A percentile compares a stretch with the other conserved stretches of the same genome.
phyloP scores from a whole-genome alignment of 345 rosid species.

The Euphorbia peplus region DNA sequence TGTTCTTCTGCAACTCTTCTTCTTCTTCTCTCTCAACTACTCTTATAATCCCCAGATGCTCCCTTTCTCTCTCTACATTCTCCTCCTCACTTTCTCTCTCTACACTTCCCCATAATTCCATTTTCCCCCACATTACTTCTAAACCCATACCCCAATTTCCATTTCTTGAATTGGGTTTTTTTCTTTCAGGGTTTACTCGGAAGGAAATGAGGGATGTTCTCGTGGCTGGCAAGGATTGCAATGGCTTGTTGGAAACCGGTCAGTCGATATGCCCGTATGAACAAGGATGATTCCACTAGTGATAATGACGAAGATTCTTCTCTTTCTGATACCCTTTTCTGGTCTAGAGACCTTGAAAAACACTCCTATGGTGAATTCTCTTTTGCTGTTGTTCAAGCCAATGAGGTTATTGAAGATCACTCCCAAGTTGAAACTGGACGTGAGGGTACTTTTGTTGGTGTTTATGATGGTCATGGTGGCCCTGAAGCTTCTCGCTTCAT shows the following conservation, averaged over 20 bases:
- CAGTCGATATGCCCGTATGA: slow-evolving; percentile 79
- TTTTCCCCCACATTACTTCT: not conserved
- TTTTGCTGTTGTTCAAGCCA: slow-evolving; percentile 81
- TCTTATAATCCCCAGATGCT: slow-evolving; percentile 7
- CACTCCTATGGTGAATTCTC: slow-evolving; percentile 83
- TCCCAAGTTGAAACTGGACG: slow-evolving; percentile 77
- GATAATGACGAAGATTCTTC: slow-evolving; percentile 32
- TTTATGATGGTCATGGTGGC: slow-evolving; percentile 97
- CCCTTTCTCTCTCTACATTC: not conserved
- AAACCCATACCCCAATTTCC: slow-evolving; percentile 6
- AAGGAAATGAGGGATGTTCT: slow-evolving; percentile 95
- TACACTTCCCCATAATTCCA: not conserved
- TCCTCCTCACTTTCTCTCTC: not conserved
- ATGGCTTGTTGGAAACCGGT: slow-evolving; percentile 75
- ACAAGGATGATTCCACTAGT: slow-evolving; percentile 43
- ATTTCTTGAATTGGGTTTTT: not conserved
- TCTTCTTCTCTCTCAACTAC: not conserved
- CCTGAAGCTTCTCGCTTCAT: slow-evolving; percentile 83
- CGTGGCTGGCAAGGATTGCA: slow-evolving; percentile 68
- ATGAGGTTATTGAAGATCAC: slow-evolving; percentile 79
- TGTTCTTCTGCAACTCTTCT: slow-evolving; percentile 2
- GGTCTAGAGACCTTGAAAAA: slow-evolving; percentile 80
- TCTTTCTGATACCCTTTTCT: slow-evolving; percentile 47
- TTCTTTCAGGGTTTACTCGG: slow-evolving; percentile 13
- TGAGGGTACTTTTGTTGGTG: slow-evolving; percentile 72